Evolutionary conservation across 2,329 filamentous ascomycete species (phyloP).

Genomic region (Cladosporium sp.): DNA sequence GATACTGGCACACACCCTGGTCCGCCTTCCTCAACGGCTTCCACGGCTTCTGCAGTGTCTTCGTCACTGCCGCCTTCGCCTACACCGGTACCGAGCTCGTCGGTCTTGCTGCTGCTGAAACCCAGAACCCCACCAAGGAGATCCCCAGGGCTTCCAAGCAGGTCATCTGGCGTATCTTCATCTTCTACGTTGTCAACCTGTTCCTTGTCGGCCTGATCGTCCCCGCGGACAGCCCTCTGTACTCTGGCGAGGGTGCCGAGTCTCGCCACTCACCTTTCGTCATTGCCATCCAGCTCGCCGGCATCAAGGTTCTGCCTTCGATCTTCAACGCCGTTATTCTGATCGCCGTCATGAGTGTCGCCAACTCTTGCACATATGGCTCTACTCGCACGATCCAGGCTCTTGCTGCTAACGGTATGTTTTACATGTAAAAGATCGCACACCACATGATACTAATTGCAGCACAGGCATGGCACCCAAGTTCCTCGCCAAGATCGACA

Average conservation of each 20-base stretch:
- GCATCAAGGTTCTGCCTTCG: conserved; percentile 59
- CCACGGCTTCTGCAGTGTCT: conserved; percentile 65
- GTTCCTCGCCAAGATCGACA: conserved; percentile 61
- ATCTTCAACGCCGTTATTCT: conserved; percentile 68
- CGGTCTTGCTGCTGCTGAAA: conserved; percentile 55
- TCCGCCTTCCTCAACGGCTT: conserved; percentile 58
- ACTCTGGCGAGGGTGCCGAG: conserved; percentile 32
- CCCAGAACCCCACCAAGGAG: conserved; percentile 51
- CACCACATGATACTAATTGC: background rate
- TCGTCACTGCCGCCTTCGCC: conserved; percentile 64
- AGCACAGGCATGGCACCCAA: conserved; percentile 58
- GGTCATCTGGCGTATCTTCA: conserved; percentile 36
- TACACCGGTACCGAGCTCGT: conserved; percentile 63
- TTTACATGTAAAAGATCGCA: too few relatives aligned
- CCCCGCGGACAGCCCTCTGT: conserved; percentile 34
- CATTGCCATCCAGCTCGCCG: conserved; percentile 61
- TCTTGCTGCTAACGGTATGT: conserved; percentile 54
- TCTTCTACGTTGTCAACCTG: conserved; percentile 38
- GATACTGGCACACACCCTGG: conserved; percentile 23
- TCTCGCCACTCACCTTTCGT: conserved; percentile 61
- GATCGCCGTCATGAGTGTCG: conserved; percentile 59
- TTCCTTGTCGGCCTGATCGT: conserved; percentile 36
- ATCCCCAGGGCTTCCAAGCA: conserved; percentile 37
- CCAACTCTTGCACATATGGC: conserved; percentile 51
- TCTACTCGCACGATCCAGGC: conserved; percentile 88